Percentiles rank a stretch among this genome's conserved stretches.
phyloP scores from a whole-genome alignment of 129 eudicot genomes.

The sunflower (Helianthus annuus) region DNA sequence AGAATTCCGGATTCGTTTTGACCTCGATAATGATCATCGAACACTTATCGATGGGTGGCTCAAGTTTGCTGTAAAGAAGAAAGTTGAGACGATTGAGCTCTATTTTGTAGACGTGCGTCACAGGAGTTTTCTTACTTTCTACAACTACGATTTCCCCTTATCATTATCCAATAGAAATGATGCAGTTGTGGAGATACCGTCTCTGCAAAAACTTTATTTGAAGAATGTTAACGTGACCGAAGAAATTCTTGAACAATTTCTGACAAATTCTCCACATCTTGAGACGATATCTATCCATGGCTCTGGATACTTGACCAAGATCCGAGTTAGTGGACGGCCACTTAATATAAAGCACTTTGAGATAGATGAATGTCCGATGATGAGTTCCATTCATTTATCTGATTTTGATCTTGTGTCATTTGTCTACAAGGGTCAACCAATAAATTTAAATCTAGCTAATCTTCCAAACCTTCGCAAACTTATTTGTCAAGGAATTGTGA shows the following conservation, averaged over 20 bases:
- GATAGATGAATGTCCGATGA: constrained; percentile 23
- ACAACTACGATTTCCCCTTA: neutral
- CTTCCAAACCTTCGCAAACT: constrained; percentile 43
- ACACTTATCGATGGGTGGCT: constrained; percentile 13
- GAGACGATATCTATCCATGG: constrained; percentile 31
- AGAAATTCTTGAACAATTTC: constrained; percentile 27
- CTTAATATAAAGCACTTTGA: constrained; percentile 42
- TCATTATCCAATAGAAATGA: neutral
- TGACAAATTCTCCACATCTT: constrained; percentile 34
- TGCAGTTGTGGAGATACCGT: neutral
- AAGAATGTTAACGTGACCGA: constrained; percentile 38
- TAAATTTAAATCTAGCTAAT: constrained; percentile 26
- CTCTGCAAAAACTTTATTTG: constrained; percentile 35
- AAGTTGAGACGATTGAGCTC: constrained; percentile 14
- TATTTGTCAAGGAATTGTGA: constrained; percentile 20
- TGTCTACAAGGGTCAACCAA: constrained; percentile 33
- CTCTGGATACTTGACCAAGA: constrained; percentile 24
- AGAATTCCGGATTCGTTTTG: neutral
- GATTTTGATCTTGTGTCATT: constrained; percentile 39
- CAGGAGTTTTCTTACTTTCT: neutral
- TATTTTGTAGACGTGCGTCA: neutral
- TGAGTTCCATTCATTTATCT: constrained; percentile 27
- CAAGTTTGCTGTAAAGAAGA: constrained; percentile 1
- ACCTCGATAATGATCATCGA: neutral
- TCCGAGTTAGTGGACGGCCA: constrained; percentile 22